Conservation (phyloP, 371 early-diverging fungal genomes). For the Mortierella sp. region DNA sequence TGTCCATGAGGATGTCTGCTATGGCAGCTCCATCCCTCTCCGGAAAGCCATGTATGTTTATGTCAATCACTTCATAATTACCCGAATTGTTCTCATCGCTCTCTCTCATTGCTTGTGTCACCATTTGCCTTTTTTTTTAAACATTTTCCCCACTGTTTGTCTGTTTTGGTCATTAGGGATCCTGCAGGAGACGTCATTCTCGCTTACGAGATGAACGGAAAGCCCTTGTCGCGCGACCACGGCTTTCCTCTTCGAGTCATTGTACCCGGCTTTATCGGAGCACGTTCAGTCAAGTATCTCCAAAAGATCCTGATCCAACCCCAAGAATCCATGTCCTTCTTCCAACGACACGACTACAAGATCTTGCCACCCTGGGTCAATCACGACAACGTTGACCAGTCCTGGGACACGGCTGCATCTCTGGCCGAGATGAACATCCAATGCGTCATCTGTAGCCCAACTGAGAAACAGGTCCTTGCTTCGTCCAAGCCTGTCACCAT, state of each 20-base stretch:
- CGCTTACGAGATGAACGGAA: constrained; percentile 90
- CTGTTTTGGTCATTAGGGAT: constrained; percentile 61
- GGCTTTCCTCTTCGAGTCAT: constrained; percentile 89
- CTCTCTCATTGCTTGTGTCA: neutral
- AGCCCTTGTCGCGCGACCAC: constrained; percentile 80
- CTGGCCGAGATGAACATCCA: constrained; percentile 87
- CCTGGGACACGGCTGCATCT: constrained; percentile 68
- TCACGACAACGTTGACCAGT: constrained; percentile 57
- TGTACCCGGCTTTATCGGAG: constrained; percentile 92
- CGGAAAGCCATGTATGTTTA: constrained; percentile 79
- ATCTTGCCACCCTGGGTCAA: constrained; percentile 80
- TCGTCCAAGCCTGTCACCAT: constrained; percentile 52
- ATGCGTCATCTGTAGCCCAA: constrained; percentile 74
- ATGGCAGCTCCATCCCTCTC: constrained; percentile 88
- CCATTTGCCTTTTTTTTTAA: neutral
- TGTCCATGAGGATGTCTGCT: constrained; percentile 78
- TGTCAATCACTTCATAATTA: neutral
- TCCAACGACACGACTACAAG: constrained; percentile 89
- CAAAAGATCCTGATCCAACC: constrained; percentile 65
- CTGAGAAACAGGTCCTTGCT: constrained; percentile 35
- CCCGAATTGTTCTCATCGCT: neutral
- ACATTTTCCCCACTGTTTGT: neutral
- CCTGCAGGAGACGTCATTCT: constrained; percentile 86
- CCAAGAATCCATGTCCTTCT: constrained; percentile 81
- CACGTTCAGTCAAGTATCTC: constrained; percentile 89